Evolutionary conservation across 164 flowering plant species (phyloP).

Genomic region (Chimonanthus praecox): DNA sequence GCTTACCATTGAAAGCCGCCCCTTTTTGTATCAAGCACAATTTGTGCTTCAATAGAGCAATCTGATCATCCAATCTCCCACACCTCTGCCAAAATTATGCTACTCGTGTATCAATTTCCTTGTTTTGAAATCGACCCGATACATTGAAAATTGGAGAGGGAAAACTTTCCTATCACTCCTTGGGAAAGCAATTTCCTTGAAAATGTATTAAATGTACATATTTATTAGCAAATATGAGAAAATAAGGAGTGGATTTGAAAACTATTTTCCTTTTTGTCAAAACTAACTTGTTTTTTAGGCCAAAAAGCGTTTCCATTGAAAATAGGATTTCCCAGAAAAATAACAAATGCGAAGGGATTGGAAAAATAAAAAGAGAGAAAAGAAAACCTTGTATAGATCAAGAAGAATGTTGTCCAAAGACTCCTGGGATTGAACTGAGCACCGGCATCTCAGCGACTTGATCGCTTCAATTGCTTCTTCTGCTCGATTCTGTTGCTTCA

Average conservation of each 20-base stretch:
- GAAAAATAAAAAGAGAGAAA: background rate
- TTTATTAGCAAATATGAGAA: too few species aligned
- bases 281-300: too few species aligned
- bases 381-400: slow-evolving; percentile 84
- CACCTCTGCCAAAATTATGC: slow-evolving; percentile 55
- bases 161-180: too few species aligned
- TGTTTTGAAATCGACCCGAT: too few species aligned
- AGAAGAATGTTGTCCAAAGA: slow-evolving; percentile 91
- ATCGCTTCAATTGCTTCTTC: slow-evolving; percentile 99
- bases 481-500: slow-evolving; percentile 98
- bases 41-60: slow-evolving; percentile 76
- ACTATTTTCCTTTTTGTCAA: too few species aligned
- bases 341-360: too few species aligned
- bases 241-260: too few species aligned
- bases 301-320: too few species aligned
- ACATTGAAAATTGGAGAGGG: too few species aligned
- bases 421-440: slow-evolving; percentile 97
- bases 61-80: slow-evolving; percentile 94
- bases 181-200: too few species aligned
- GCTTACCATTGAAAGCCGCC: slow-evolving; percentile 91
- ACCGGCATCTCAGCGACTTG: slow-evolving; percentile 65
- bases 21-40: slow-evolving; percentile 86
- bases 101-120: background rate
- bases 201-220: too few species aligned
- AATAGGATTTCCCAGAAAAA: too few species aligned